Evolutionary conservation across 306 rosid genomes (phyloP).

Genomic region (Sesbania bispinosa): DNA sequence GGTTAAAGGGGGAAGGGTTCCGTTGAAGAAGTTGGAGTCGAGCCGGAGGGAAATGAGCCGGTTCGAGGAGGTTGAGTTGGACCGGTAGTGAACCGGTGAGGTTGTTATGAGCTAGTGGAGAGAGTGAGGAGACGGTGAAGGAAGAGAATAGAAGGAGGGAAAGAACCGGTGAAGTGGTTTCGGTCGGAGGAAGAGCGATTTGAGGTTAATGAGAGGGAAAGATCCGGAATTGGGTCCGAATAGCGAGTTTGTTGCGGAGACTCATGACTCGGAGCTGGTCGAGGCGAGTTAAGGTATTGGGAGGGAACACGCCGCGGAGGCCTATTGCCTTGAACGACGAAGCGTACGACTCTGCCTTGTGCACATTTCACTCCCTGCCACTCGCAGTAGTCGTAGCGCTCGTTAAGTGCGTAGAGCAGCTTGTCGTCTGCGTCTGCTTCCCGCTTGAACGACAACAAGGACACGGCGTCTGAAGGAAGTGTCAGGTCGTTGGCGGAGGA

Average conservation of each 20-base stretch:
- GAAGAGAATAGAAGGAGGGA: constrained; percentile 58
- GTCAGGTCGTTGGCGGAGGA: background rate
- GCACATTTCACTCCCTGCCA: constrained; percentile 90
- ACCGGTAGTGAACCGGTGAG: constrained; percentile 57
- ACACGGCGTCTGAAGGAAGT: constrained; percentile 58
- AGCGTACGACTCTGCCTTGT: constrained; percentile 67
- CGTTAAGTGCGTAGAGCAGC: constrained; percentile 61
- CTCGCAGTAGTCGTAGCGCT: constrained; percentile 72
- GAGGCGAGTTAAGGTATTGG: constrained; percentile 54
- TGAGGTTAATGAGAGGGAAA: constrained; percentile 64
- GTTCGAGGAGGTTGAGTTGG: constrained; percentile 36
- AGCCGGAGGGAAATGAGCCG: constrained; percentile 55
- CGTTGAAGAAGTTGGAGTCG: constrained; percentile 58
- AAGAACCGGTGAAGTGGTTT: constrained; percentile 59
- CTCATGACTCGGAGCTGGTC: constrained; percentile 81
- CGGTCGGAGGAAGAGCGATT: constrained; percentile 54
- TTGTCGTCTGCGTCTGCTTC: constrained; percentile 73
- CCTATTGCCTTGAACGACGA: constrained; percentile 37
- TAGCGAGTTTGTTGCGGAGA: constrained; percentile 76
- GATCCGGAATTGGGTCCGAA: constrained; percentile 77
- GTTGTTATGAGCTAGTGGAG: constrained; percentile 60
- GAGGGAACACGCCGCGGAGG: constrained; percentile 58
- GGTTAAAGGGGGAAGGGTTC: constrained; percentile 63
- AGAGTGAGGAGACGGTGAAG: constrained; percentile 59
- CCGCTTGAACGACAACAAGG: constrained; percentile 62